Percentiles rank a stretch among this genome's conserved stretches.
Conservation (phyloP, 2,329 filamentous ascomycete species). For the Aureobasidium leucospermi region DNA sequence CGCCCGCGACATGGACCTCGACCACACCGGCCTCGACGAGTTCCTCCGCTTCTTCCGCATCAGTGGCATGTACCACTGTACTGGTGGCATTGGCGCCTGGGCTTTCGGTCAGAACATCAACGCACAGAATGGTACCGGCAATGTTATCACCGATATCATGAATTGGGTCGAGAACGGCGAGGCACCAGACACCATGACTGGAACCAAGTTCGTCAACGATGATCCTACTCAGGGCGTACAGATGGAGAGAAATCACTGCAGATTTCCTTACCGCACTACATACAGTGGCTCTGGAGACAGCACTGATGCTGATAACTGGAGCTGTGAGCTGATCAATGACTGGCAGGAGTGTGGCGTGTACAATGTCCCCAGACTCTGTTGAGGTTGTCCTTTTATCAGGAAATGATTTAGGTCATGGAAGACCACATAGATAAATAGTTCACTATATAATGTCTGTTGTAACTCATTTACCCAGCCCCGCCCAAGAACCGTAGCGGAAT, state of each 20-base stretch:
- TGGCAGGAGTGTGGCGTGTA: conserved; percentile 1
- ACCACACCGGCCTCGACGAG: conserved; percentile 27
- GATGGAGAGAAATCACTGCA: conserved; percentile 38
- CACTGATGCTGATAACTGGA: conserved; percentile 23
- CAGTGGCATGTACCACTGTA: conserved; percentile 47
- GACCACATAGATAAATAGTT: neutral
- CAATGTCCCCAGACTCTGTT: conserved; percentile 3
- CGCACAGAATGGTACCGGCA: conserved; percentile 31
- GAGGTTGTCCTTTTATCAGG: neutral
- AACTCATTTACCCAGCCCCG: too few species aligned
- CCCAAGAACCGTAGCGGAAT: too few species aligned
- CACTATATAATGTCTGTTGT: too few species aligned
- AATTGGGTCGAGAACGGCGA: conserved; percentile 41
- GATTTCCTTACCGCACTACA: conserved; percentile 16
- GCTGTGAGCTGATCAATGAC: conserved; percentile 15
- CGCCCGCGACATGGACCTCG: conserved; percentile 26
- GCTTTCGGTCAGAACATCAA: conserved; percentile 28
- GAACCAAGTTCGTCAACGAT: conserved; percentile 35
- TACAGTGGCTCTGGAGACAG: conserved; percentile 21
- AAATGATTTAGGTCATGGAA: too few species aligned
- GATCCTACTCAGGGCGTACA: conserved; percentile 30
- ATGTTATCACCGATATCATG: conserved; percentile 37
- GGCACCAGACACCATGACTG: conserved; percentile 29
- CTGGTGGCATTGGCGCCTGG: conserved; percentile 34
- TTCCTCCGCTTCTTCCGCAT: conserved; percentile 46